A percentile compares a stretch with the other conserved stretches of the same genome.
phyloP scores from a whole-genome alignment of 305 asterid genomes.

The Andrographis paniculata region DNA sequence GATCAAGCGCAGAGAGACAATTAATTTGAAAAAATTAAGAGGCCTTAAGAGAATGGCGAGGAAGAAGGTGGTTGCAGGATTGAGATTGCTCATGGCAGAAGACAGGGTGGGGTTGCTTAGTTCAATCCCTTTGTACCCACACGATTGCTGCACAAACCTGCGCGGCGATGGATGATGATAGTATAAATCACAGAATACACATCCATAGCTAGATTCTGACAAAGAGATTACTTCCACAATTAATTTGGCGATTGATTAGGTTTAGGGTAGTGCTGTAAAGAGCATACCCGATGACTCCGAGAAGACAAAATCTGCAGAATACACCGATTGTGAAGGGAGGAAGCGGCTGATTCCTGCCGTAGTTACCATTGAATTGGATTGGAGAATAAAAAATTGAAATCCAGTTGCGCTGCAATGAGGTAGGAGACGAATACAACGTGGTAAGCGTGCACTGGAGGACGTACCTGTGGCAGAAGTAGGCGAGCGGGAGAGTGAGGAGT shows the following conservation, averaged over 20 bases:
- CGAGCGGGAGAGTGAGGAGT: conserved; percentile 24
- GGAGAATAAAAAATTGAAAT: no score
- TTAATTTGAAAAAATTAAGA: no score
- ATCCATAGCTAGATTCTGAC: no score
- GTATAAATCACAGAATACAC: no score
- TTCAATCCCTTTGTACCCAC: conserved; percentile 20
- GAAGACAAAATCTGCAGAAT: conserved; percentile 18
- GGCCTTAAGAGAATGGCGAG: conserved; percentile 30
- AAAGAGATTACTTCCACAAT: no score
- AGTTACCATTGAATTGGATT: no score
- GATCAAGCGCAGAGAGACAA: no score
- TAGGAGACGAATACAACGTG: no score
- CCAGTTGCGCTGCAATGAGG: no score
- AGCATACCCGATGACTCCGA: conserved; percentile 28
- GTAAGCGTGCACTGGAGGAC: no score
- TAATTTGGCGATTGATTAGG: no score
- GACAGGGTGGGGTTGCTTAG: conserved; percentile 26
- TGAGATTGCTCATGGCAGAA: conserved; percentile 29
- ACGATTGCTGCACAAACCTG: conserved; percentile 18
- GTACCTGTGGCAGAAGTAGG: conserved; percentile 22
- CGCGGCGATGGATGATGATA: neutral
- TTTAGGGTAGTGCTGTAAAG: no score
- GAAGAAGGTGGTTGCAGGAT: conserved; percentile 28
- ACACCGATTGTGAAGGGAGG: conserved; percentile 19
- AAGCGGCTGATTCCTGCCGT: conserved; percentile 22